Conservation (phyloP, 805 yeast genomes). For the Ogataea naganishii region DNA sequence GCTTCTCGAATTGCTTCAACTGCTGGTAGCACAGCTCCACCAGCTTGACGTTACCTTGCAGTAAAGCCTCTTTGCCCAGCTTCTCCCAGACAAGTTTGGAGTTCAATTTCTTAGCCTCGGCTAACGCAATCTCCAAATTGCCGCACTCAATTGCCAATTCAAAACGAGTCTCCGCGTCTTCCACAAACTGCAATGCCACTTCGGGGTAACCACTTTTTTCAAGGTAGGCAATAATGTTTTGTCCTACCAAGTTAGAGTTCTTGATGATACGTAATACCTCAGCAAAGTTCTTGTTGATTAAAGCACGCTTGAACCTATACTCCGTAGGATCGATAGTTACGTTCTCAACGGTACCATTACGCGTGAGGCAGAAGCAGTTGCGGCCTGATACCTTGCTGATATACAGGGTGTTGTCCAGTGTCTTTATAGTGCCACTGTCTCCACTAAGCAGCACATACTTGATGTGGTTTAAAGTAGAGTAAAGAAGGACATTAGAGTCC, state of each 20-base stretch:
- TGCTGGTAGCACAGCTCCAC: conserved; percentile 88
- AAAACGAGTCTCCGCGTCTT: conserved; percentile 92
- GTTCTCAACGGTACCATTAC: conserved; percentile 77
- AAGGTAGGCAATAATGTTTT: conserved; percentile 89
- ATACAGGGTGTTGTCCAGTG: conserved; percentile 83
- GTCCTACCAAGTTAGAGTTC: conserved; percentile 90
- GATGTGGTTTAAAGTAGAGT: conserved; percentile 92
- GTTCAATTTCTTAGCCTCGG: conserved; percentile 76
- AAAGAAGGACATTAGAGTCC: conserved; percentile 82
- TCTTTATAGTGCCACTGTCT: conserved; percentile 89
- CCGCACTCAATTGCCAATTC: conserved; percentile 94
- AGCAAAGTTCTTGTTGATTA: conserved; percentile 80
- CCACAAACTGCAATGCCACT: conserved; percentile 92
- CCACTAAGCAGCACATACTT: conserved; percentile 91
- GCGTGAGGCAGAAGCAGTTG: conserved; percentile 70
- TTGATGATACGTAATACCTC: conserved; percentile 88
- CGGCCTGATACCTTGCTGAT: conserved; percentile 63
- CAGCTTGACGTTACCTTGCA: conserved; percentile 79
- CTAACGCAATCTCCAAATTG: conserved; percentile 76
- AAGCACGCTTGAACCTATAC: conserved; percentile 89
- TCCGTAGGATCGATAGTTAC: conserved; percentile 90
- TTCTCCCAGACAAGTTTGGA: conserved; percentile 67
- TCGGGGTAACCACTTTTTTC: conserved; percentile 96
- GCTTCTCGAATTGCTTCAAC: conserved; percentile 75
- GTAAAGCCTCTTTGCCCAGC: conserved; percentile 76